Conservation (phyloP, 2,329 filamentous ascomycete genomes). For the Xylariaceae sp. region DNA sequence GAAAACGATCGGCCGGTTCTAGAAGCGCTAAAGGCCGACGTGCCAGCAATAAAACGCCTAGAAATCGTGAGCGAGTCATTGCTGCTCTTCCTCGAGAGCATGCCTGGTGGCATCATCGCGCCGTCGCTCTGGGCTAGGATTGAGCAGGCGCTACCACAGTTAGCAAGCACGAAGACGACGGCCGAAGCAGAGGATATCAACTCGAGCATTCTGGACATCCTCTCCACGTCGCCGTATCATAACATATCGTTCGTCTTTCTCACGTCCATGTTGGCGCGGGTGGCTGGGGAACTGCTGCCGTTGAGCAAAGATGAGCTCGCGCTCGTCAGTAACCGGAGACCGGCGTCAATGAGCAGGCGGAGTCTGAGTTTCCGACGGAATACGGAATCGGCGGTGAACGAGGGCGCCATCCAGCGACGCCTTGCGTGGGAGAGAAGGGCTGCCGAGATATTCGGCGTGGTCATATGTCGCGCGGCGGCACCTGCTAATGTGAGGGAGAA, state of each 20-base stretch:
- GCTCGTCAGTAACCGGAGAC: conserved; percentile 26
- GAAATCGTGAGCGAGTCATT: conserved; percentile 70
- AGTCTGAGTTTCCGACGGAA: conserved; percentile 43
- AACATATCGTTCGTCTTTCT: conserved; percentile 88
- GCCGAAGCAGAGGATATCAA: conserved; percentile 40
- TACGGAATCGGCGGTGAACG: conserved; percentile 28
- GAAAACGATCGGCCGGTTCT: conserved; percentile 62
- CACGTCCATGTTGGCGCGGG: conserved; percentile 63
- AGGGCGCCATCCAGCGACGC: conserved; percentile 48
- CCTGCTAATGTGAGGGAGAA: conserved; percentile 47
- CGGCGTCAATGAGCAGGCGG: conserved; percentile 34
- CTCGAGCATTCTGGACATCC: conserved; percentile 60
- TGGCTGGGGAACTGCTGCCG: conserved; percentile 44
- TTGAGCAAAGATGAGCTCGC: conserved; percentile 36
- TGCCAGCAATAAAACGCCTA: conserved; percentile 60
- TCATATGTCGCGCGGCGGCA: conserved; percentile 50
- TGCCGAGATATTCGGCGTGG: conserved; percentile 58
- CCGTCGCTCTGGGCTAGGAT: conserved; percentile 64
- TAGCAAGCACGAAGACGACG: conserved; percentile 21
- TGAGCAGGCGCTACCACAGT: conserved; percentile 49
- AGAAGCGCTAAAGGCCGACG: conserved; percentile 56
- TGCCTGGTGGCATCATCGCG: conserved; percentile 76
- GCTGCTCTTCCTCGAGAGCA: conserved; percentile 64
- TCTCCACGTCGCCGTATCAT: conserved; percentile 67
- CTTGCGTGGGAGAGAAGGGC: conserved; percentile 55